Evolutionary conservation across 805 yeast genomes (phyloP), one percentile per base, ranked within the genome.

Genomic region (Limtongia smithiae): DNA sequence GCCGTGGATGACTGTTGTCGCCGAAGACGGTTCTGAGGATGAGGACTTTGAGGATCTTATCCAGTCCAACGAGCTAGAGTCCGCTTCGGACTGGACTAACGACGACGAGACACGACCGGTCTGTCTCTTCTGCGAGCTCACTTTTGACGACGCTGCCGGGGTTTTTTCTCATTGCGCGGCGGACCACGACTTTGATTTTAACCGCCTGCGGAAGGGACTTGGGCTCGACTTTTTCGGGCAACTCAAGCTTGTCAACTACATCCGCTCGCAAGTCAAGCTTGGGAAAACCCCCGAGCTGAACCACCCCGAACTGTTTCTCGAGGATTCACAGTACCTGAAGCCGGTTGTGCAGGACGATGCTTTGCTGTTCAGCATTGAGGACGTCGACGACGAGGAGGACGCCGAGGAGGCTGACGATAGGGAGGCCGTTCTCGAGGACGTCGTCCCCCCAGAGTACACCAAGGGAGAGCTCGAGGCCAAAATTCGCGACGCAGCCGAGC

Each of bases 381-480:
- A 62, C 31, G 61, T 56, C 18, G 60, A 60, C 22, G 49, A 41
- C 4, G 60, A 51, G 11, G 54, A 56, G n/a, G 52, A 49, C n/a
- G 57, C 44, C 20, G 56, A 43, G 14, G 55, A 51, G 27, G 47
- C 43, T 1, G 55, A 55, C 15, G 51, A 28, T 11, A n/a, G n/a
- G n/a, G n/a, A n/a, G n/a, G n/a, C n/a, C n/a, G n/a, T n/a, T n/a
- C n/a, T n/a, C n/a, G n/a, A n/a, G n/a, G n/a, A n/a, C n/a, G n/a
- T n/a, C n/a, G n/a, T n/a, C n/a, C n/a, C n/a, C n/a, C n/a, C n/a
- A n/a, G n/a, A n/a, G n/a, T n/a, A n/a, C n/a, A n/a, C n/a, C n/a
- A n/a, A n/a, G n/a, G n/a, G n/a, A n/a, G 38, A 37, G 8, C 41
- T 46, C 24, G 60, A 58, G 30, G 84, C 24, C 15, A 47, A 47